A percentile compares a stretch with the other conserved stretches of the same genome.
Conservation (phyloP, 495 filamentous ascomycete genomes). For the Penicillium coprophilum region DNA sequence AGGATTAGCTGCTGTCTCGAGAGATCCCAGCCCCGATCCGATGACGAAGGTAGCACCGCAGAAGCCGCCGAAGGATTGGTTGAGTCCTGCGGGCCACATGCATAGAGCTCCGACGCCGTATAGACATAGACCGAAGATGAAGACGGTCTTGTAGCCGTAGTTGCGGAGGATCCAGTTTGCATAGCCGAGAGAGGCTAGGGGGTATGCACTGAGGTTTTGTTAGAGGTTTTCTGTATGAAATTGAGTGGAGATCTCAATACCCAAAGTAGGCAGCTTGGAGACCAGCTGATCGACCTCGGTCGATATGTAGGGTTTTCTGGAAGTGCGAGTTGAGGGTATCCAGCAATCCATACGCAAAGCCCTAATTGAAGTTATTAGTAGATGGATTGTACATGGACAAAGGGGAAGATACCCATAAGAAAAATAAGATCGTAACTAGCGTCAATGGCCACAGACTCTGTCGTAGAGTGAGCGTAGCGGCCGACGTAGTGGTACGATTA, state of each 20-base stretch:
- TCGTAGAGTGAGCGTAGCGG: constrained; percentile 58
- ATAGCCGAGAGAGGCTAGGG: constrained; percentile 59
- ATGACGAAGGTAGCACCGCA: constrained; percentile 61
- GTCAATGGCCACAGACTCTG: constrained; percentile 53
- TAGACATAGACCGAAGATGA: constrained; percentile 52
- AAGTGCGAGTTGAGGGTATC: constrained; percentile 55
- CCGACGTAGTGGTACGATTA: constrained; percentile 53
- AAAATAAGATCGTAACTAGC: constrained; percentile 63
- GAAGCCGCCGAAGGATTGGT: constrained; percentile 59
- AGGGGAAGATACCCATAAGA: constrained; percentile 57
- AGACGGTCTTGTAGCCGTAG: constrained; percentile 54
- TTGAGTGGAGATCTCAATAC: constrained; percentile 12
- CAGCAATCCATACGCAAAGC: constrained; percentile 51
- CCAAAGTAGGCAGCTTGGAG: constrained; percentile 57
- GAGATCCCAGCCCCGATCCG: constrained; percentile 52
- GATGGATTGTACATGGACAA: neutral
- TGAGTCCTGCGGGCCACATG: constrained; percentile 54
- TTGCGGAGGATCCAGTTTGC: constrained; percentile 56
- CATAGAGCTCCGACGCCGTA: constrained; percentile 56
- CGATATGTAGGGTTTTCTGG: constrained; percentile 54
- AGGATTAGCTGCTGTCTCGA: constrained; percentile 59
- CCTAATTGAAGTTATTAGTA: constrained; percentile 29
- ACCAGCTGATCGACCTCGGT: constrained; percentile 49
- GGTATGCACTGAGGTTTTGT: constrained; percentile 48
- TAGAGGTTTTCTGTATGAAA: neutral